Base-by-base conservation (phyloP, 441 rosid genomes). In the Croton setiger region DNA sequence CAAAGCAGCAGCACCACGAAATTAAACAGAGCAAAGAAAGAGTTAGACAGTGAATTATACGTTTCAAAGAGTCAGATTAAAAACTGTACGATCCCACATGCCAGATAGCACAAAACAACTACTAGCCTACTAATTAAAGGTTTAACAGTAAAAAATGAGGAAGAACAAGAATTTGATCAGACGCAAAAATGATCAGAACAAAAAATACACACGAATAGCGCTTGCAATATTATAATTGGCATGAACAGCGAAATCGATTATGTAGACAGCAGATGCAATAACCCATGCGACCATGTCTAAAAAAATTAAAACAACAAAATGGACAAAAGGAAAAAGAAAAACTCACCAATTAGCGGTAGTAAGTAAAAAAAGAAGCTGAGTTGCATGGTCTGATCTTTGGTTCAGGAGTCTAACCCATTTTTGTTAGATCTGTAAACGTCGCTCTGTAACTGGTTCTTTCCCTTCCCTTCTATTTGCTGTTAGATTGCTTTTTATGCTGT, bases 391-490 rank as follows among this genome's bases (percentile, higher is more conserved):
- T 49, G 70, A 21, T 51, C 53, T 53, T 53, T 18, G 18, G 18
- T 56, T 74, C 70, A 15, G 11, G 5, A 41, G 68, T 54, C 67
- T 71, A 79, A 55, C 77, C 85, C 85, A 79, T 77, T 63, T 49
- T 55, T 44, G 60, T 54, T 63, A 72, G 85, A 79, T 73, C 83
- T 74, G 69, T 63, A 14, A 8, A 6, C 39, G 58, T 55, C 59
- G 66, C 51, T 67, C 44, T 33, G 39, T 44, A 45, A 48, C 17
- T 56, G 14, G 17, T 6, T 33, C 9, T 23, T 18, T 72, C 60
- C 70, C 44, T 64, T 4, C 36, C 11, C n/a, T 13, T 48, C 18
- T 48, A 48, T 51, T 49, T 75, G 63, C 35, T 52, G 70, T 35
- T 63, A 56, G 81, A 64, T 74, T 72, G 59, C 68, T 64, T 74